phyloP scores from a whole-genome alignment of 257 asterid species.

The Penstemon newberryi region DNA sequence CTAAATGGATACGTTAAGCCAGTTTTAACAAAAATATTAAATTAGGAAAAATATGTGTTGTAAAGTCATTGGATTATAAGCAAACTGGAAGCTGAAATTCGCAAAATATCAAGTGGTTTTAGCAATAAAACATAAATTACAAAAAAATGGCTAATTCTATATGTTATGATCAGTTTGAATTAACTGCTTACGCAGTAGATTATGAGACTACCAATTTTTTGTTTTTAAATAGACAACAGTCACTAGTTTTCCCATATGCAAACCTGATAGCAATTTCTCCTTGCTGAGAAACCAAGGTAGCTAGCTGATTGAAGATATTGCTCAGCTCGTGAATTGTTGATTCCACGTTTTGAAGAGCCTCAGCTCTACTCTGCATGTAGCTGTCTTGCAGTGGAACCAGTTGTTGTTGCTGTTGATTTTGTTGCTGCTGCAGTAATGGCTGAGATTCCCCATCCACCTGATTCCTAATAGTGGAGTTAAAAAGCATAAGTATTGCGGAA shows the following conservation, averaged over 20 bases:
- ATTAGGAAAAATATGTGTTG: too few relatives aligned
- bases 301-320: conserved; percentile 85
- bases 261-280: conserved; percentile 95
- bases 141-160: not conserved
- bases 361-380: conserved; percentile 97
- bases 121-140: not conserved
- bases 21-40: too few relatives aligned
- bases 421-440: conserved; percentile 80
- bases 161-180: not conserved
- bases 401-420: conserved; percentile 80
- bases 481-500: conserved; percentile 18
- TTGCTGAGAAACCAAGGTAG: conserved; percentile 93
- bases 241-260: not conserved
- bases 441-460: conserved; percentile 73
- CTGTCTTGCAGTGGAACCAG: conserved; percentile 81
- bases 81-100: not conserved
- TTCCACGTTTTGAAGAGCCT: conserved; percentile 90
- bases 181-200: conserved; percentile 1
- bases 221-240: not conserved
- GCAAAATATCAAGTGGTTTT: not conserved
- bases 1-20: too few relatives aligned
- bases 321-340: conserved; percentile 89
- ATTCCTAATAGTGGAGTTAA: conserved; percentile 46
- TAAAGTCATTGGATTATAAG: too few relatives aligned
- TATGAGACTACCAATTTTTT: not conserved